These are phyloP conservation scores for Colletotrichum gloeosporioides DNA, from an alignment of 2,329 filamentous ascomycete species.

Conservation along the genomic window DNA sequence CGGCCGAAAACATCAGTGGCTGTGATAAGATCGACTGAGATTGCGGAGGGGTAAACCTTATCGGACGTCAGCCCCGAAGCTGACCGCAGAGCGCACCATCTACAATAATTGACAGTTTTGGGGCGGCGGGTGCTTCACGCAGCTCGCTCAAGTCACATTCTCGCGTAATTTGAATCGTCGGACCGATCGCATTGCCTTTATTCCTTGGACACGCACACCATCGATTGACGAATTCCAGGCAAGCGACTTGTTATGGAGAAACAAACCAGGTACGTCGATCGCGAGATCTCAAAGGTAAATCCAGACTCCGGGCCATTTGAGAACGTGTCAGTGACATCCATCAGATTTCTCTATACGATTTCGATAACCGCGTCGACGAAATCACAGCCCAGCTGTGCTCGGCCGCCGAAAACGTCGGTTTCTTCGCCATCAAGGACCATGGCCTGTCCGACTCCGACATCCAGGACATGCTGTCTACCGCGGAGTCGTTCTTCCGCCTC, in stretches of 20 bases:
- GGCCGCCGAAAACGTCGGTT: not conserved
- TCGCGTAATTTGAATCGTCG: not conserved
- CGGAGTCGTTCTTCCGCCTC: not conserved
- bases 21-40: not conserved
- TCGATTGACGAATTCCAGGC: not conserved
- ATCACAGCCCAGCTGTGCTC: not conserved
- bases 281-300: not conserved
- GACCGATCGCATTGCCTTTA: accelerated
- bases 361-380: not conserved
- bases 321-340: not conserved
- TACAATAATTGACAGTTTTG: not conserved
- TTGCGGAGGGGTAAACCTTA: not conserved
- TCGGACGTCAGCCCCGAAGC: not conserved
- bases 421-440: not conserved
- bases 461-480: not conserved
- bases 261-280: not conserved
- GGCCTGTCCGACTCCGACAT: not conserved
- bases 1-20: not conserved
- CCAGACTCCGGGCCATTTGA: not conserved
- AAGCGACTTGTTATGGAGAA: not conserved
- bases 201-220: accelerated
- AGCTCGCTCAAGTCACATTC: not conserved
- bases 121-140: not conserved
- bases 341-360: not conserved
- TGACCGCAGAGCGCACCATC: not conserved